Evolutionary conservation across 176 grass and related monocot genomes (phyloP), one percentile per base, ranked within the genome.

Genomic region (Avena sativa): DNA sequence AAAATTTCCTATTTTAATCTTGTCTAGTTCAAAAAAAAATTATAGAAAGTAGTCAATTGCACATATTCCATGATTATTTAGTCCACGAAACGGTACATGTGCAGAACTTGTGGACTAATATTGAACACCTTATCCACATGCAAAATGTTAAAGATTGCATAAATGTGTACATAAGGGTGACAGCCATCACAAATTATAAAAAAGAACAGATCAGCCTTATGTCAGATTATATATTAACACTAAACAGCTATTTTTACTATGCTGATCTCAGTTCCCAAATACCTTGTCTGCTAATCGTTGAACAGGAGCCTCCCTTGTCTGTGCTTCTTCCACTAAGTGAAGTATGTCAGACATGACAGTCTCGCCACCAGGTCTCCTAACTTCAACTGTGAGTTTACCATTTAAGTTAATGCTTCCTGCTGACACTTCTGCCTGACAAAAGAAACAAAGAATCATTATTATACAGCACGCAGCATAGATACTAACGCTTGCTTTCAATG

Each of bases 261-360:
- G 66, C 8, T 73, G 25, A 9, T 79, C 12, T 67, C 68, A 60
- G 58, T 73, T 71, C 73, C 61, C 15, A 76, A 65, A 84, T 78
- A 98, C 97, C 97, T 94, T 96, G 87, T 98, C 97, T 83, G 97
- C 97, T 74, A 98, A 88, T 49, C 94, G 89, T 81, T 98, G 97
- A 79, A 98, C 93, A 83, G 90, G 97, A 20, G 97, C 97, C 81
- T 94, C 89, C 80, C 97, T 96, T 74, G 92, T 88, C 50, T 98
- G 97, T 70, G 97, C 97, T 93, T 96, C 94, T 92, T 96, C 94
- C 30, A 98, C 94, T 71, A 96, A 85, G 69, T 89, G 97, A 83
- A 98, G 66, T 92, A 98, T 96, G 86, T 98, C 91, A 74, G 89
- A 95, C 96, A 98, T 98, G 73, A 88, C 93, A 76, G 96, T 98